Base-by-base conservation (phyloP, 352 stramenopile genomes). In the Halophytophthora batemanensis region DNA sequence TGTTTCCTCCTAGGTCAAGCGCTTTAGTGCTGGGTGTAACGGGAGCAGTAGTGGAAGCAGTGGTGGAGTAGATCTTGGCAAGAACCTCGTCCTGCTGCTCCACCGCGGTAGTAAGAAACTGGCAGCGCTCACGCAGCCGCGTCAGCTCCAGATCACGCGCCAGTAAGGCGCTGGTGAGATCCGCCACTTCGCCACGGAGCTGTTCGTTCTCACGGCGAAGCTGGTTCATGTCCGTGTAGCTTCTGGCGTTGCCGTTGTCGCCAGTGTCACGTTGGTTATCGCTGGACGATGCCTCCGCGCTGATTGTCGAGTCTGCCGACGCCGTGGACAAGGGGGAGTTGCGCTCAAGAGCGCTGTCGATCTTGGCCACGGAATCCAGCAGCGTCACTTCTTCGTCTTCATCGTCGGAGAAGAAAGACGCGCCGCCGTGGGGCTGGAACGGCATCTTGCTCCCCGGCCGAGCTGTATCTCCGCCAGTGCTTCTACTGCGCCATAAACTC, bases 31-130 rank as follows among this genome's bases (percentile, higher is more conserved):
- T 41, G 6, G 21, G 11, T 17, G 47, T n/a, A 19, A 44, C 39
- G 6, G 33, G 18, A 35, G 35, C 42, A 21, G 55, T 60, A 15
- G 22, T 53, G 22, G 47, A 28, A 3, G 58, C 28, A 2, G 70
- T 56, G 2, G 59, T 64, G 0, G 80, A 72, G 49, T 88, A 92
- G 56, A 92, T 90, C 53, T 87, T 84, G 21, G 79, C 80, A 34
- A 92, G 87, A 12, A 82, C 77, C 40, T 79, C 73, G 56, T 92
- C 82, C 56, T 91, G 81, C 53, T 90, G 73, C 43, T 88, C 77
- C 25, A 92, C 71, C 8, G 81, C 74, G 22, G 62, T 60, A 11
- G 72, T 58, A 1, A 94, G 64, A 31, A 78, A 68, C 41, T 82
- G 61, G 36, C 81, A 91, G 42, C 81, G 77, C 44, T 90, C 84